Evolutionary conservation across 768 basidiomycete species (phyloP).

Genomic region (Tephrocybe sp.): DNA sequence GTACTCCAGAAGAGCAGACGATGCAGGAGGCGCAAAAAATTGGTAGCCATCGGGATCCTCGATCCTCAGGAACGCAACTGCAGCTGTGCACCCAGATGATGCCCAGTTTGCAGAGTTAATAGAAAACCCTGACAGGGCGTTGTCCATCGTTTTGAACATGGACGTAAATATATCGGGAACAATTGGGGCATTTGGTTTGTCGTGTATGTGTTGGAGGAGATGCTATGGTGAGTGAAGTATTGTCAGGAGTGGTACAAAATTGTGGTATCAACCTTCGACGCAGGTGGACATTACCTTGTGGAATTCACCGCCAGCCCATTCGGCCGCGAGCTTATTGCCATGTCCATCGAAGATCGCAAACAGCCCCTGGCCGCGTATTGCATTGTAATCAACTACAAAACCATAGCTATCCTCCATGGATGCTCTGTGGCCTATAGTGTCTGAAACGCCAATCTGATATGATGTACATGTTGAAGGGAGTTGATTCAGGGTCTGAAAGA

Average conservation of each 20-base stretch:
- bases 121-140: slow-evolving; percentile 8
- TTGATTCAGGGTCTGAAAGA: slow-evolving; percentile 13
- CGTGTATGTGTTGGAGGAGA: slow-evolving; percentile 11
- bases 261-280: background rate
- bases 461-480: slow-evolving; percentile 8
- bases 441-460: slow-evolving; percentile 12
- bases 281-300: slow-evolving; percentile 11
- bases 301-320: slow-evolving; percentile 18
- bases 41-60: slow-evolving; percentile 13
- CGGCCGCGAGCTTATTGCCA: slow-evolving; percentile 17
- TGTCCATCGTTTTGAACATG: slow-evolving; percentile 16
- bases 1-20: slow-evolving; percentile 2
- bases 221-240: slow-evolving; percentile 6
- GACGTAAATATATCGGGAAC: slow-evolving; percentile 8
- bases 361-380: slow-evolving; percentile 15
- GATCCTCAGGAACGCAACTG: slow-evolving; percentile 15
- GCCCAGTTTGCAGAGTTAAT: slow-evolving; percentile 15
- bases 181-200: slow-evolving; percentile 12
- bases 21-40: slow-evolving; percentile 2
- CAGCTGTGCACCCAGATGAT: slow-evolving; percentile 18
- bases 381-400: slow-evolving; percentile 15
- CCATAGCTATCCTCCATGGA: slow-evolving; percentile 20
- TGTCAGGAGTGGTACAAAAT: slow-evolving; percentile 2
- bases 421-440: slow-evolving; percentile 7
- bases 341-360: slow-evolving; percentile 18